Evolutionary conservation across 805 yeast genomes (phyloP), one percentile per base, ranked within the genome.

Genomic region (Suhomyces sp.): DNA sequence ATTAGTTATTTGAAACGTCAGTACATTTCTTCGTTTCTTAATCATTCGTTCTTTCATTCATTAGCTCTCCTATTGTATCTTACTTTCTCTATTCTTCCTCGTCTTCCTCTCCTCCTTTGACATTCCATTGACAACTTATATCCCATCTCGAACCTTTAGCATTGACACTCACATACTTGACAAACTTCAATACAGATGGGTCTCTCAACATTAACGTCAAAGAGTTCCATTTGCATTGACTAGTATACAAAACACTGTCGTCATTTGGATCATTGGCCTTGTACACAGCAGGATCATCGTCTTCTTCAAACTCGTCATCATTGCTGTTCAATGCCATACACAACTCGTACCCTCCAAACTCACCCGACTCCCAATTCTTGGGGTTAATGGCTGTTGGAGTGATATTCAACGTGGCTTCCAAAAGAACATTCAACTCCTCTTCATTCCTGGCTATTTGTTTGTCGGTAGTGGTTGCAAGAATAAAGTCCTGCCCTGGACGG

Each of bases 61-160:
- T n/a, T n/a, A n/a, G n/a, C n/a, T n/a, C n/a, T n/a, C n/a, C n/a
- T n/a, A n/a, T n/a, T n/a, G n/a, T n/a, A 13, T 19, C 22, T 30
- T 36, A 6, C 14, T 40, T 44, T 6, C 46, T 48, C 21, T 51
- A 58, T 4, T 54, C 64, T 2, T 60, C 69, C 2, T 64, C 74
- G 0, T 63, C 73, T 2, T 63, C 70, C 5, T 60, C 79, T 4
- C 53, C 68, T 18, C 65, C 67, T 42, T 69, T 74, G 19, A 86
- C 82, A 46, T 77, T 80, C 93, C 95, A 91, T 50, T 82, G 83
- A 37, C 83, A 78, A 21, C 72, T 70, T 25, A 93, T 67, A 54
- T 93, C 99, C 96, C 96, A 93, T 54, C 98, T 72, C 25, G 93
- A 81, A 1, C 97, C 95, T 40, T 80, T 79, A 5, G 98, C 96